phyloP scores from a whole-genome alignment of 192 early-diverging fungal species.

The Gonapodya prolifera region DNA sequence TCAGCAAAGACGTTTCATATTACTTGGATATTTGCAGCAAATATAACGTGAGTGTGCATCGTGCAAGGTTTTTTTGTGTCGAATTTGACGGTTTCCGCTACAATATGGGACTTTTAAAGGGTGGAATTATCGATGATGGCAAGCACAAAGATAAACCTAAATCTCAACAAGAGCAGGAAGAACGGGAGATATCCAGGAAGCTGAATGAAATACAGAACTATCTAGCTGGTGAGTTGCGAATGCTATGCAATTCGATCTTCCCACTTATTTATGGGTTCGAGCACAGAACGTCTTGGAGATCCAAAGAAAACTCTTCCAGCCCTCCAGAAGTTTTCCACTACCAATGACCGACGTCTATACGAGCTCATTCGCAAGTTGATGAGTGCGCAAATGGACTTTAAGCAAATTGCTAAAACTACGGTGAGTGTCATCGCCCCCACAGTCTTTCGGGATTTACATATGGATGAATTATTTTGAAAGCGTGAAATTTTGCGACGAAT shows the following conservation, averaged over 20 bases:
- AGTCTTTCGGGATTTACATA: conserved; percentile 8
- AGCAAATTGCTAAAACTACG: conserved; percentile 49
- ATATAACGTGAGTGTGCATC: background rate
- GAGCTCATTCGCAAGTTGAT: conserved; percentile 56
- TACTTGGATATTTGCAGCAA: background rate
- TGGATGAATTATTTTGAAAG: conserved; percentile 37
- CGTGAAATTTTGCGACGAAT: conserved; percentile 56
- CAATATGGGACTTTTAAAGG: conserved; percentile 34
- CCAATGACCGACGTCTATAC: conserved; percentile 54
- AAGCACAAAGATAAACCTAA: conserved; percentile 49
- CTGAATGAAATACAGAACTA: conserved; percentile 37
- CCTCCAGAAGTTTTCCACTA: conserved; percentile 55
- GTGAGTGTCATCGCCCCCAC: conserved; percentile 19
- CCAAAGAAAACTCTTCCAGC: conserved; percentile 39
- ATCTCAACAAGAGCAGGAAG: too few relatives aligned
- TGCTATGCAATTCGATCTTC: background rate
- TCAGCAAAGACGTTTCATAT: background rate
- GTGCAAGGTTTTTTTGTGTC: background rate
- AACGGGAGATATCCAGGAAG: conserved; percentile 27
- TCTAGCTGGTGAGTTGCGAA: conserved; percentile 31
- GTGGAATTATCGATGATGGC: conserved; percentile 44
- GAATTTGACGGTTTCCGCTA: background rate
- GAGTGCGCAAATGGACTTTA: conserved; percentile 53
- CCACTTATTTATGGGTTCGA: conserved; percentile 5
- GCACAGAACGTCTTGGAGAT: conserved; percentile 50